A percentile compares a stretch with the other conserved stretches of the same genome.
These are phyloP conservation scores for Phalaenopsis aphrodite DNA, from an alignment of 106 monocot genomes.

Conservation along the genomic window DNA sequence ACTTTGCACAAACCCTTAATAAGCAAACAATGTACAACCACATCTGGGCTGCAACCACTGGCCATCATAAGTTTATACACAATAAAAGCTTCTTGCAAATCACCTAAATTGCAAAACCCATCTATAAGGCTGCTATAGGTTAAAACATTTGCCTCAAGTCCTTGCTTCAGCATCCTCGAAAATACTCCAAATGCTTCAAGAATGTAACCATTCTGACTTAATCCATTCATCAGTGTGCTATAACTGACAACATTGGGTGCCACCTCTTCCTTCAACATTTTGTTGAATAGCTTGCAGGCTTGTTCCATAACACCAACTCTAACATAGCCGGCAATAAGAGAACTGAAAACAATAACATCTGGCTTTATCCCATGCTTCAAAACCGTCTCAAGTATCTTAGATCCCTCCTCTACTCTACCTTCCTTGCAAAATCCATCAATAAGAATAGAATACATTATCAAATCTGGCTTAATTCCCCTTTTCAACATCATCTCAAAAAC, in stretches of 20 bases:
- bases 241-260: conserved; percentile 35
- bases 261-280: conserved; percentile 31
- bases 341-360: conserved; percentile 52
- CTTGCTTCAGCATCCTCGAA: conserved; percentile 31
- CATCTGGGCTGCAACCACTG: conserved; percentile 25
- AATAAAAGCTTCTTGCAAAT: conserved; percentile 30
- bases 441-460: conserved; percentile 37
- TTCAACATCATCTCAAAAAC: conserved; percentile 31
- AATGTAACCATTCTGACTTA: conserved; percentile 22
- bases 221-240: conserved; percentile 37
- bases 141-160: conserved; percentile 29
- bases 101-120: conserved; percentile 22
- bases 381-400: conserved; percentile 18
- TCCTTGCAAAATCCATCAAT: conserved; percentile 53
- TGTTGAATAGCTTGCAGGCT: conserved; percentile 24
- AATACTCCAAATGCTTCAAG: conserved; percentile 26
- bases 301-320: conserved; percentile 21
- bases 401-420: conserved; percentile 29
- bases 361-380: conserved; percentile 27
- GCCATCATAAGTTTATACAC: conserved; percentile 22
- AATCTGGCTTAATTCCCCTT: conserved; percentile 25
- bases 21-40: conserved; percentile 29
- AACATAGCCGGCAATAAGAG: conserved; percentile 41
- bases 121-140: conserved; percentile 38
- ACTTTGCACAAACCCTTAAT: conserved; percentile 33